Conservation (phyloP, 192 early-diverging fungal species). For the Podila clonocystis region DNA sequence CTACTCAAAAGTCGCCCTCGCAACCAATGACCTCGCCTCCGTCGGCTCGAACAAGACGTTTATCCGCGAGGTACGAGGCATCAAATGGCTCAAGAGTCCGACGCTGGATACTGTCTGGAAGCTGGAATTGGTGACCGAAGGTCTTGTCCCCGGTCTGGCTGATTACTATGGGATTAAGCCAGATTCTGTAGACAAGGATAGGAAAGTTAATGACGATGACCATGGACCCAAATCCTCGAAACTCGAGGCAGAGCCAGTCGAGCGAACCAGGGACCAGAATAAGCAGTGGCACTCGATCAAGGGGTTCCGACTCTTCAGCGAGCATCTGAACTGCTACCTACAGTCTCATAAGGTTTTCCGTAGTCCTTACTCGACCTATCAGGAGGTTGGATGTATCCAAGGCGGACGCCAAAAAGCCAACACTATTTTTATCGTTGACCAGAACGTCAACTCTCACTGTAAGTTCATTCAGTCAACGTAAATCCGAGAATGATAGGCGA, state of each 20-base stretch:
- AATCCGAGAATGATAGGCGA: too few species aligned
- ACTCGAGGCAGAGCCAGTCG: neutral
- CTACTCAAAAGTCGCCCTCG: constrained; percentile 35
- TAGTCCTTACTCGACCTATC: constrained; percentile 36
- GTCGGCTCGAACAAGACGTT: constrained; percentile 41
- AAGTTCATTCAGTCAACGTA: neutral
- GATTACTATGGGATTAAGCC: constrained; percentile 17
- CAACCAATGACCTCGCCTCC: constrained; percentile 31
- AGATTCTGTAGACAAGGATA: neutral
- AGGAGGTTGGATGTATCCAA: constrained; percentile 43
- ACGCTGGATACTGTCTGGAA: constrained; percentile 35
- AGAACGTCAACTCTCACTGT: constrained; percentile 39
- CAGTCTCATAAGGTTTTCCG: constrained; percentile 44
- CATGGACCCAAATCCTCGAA: neutral
- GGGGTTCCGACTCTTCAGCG: constrained; percentile 40
- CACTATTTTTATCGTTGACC: constrained; percentile 45
- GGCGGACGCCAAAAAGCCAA: constrained; percentile 35
- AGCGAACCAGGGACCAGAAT: constrained; percentile 2
- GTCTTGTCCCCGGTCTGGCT: constrained; percentile 29
- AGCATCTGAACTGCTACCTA: constrained; percentile 34
- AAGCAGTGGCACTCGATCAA: constrained; percentile 52
- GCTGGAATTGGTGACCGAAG: constrained; percentile 30
- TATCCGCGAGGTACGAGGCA: constrained; percentile 21
- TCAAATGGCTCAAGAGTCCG: constrained; percentile 28
- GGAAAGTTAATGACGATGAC: neutral